Conservation (phyloP, 2,329 filamentous ascomycete genomes). For the Septoria petroselini region DNA sequence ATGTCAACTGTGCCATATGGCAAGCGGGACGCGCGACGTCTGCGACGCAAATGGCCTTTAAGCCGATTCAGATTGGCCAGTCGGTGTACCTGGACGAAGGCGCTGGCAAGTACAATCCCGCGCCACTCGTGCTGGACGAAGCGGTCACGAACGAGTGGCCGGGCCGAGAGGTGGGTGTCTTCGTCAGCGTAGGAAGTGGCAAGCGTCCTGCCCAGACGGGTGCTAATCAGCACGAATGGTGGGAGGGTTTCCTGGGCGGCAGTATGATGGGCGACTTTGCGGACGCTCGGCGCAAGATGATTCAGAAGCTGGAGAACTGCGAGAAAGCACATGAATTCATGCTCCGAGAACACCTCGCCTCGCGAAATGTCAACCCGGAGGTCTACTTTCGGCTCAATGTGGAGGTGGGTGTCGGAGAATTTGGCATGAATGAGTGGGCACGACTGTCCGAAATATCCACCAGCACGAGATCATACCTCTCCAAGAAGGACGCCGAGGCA, state of each 20-base stretch:
- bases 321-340: conserved; percentile 87
- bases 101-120: conserved; percentile 84
- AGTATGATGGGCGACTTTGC: conserved; percentile 75
- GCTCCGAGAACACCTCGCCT: conserved; percentile 71
- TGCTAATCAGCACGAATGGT: conserved; percentile 72
- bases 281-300: conserved; percentile 78
- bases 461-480: conserved; percentile 79
- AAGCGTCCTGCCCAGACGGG: conserved; percentile 73
- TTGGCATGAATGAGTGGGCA: conserved; percentile 98
- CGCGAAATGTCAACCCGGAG: conserved; percentile 72
- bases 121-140: conserved; percentile 82
- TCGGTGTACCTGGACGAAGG: conserved; percentile 94
- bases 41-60: conserved; percentile 89
- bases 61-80: conserved; percentile 90
- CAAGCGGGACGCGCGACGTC: conserved; percentile 93
- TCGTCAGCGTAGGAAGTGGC: conserved; percentile 91
- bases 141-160: conserved; percentile 93
- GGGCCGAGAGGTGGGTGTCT: conserved; percentile 84
- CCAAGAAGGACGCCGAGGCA: conserved; percentile 67
- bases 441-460: conserved; percentile 93
- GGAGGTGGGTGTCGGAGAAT: conserved; percentile 91
- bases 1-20: conserved; percentile 95
- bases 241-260: conserved; percentile 74
- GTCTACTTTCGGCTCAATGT: conserved; percentile 98
- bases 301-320: conserved; percentile 91